These are phyloP conservation scores for Chaetoceros muelleri DNA, from an alignment of 108 stramenopile species.

Conservation along the genomic window DNA sequence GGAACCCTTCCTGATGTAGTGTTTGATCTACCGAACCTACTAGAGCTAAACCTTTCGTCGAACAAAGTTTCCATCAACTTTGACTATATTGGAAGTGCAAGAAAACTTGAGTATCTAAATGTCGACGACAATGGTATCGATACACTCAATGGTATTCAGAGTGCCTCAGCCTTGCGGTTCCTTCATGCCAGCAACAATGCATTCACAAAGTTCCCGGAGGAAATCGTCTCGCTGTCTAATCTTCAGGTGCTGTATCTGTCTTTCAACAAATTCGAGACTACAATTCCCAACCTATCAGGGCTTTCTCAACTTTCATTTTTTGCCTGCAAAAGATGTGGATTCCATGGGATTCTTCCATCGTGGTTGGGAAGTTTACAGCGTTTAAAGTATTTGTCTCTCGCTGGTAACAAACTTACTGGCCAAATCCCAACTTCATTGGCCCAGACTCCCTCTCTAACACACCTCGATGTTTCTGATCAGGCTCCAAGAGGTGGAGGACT, in stretches of 20 bases:
- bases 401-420: conserved; percentile 12
- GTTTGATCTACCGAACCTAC: conserved; percentile 28
- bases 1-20: conserved; percentile 47
- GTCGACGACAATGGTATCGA: conserved; percentile 39
- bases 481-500: conserved; percentile 15
- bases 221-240: conserved; percentile 29
- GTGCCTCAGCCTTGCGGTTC: conserved; percentile 30
- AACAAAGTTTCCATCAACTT: conserved; percentile 35
- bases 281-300: conserved; percentile 3
- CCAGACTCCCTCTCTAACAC: conserved; percentile 9
- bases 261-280: conserved; percentile 31
- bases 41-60: conserved; percentile 19
- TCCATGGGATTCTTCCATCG: neutral
- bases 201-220: conserved; percentile 41
- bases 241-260: conserved; percentile 39
- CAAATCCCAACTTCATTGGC: conserved; percentile 5
- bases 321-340: neutral
- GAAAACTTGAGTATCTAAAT: conserved; percentile 32
- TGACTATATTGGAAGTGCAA: conserved; percentile 32
- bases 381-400: neutral
- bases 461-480: conserved; percentile 29
- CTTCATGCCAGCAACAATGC: conserved; percentile 52
- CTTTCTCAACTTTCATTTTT: neutral
- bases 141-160: conserved; percentile 33
- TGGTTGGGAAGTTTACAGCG: neutral